Conservation (phyloP, 345 rosid genomes). For the Populus nigra region DNA sequence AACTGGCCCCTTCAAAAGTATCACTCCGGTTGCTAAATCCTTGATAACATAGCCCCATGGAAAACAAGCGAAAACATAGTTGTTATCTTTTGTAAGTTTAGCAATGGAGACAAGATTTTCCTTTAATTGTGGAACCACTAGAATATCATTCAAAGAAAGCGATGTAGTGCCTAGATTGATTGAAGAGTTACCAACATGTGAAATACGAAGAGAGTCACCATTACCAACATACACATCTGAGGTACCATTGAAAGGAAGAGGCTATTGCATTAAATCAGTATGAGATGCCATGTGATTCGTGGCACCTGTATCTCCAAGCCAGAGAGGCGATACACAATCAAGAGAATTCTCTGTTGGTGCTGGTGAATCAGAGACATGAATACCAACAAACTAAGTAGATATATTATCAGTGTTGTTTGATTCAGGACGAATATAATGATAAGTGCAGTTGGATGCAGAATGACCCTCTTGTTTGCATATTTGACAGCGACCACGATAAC, state of each 20-base stretch:
- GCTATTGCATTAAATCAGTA: neutral
- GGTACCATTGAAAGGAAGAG: neutral
- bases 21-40: neutral
- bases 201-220: neutral
- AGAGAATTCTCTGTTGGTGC: fast-evolving
- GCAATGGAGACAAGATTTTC: neutral
- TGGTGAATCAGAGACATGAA: neutral
- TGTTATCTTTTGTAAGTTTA: neutral
- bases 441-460: neutral
- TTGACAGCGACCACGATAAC: neutral
- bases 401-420: too few relatives aligned
- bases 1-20: neutral
- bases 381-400: neutral
- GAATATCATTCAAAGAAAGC: neutral
- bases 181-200: neutral
- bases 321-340: neutral
- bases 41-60: neutral
- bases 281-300: neutral
- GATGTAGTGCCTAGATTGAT: fast-evolving
- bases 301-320: neutral
- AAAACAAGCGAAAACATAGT: neutral
- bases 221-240: neutral
- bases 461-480: neutral
- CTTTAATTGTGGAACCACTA: neutral
- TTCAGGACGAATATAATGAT: too few relatives aligned